These are phyloP conservation scores for Pseudogymnoascus sp. DNA, from an alignment of 2,329 filamentous ascomycete species.

Conservation along the genomic window DNA sequence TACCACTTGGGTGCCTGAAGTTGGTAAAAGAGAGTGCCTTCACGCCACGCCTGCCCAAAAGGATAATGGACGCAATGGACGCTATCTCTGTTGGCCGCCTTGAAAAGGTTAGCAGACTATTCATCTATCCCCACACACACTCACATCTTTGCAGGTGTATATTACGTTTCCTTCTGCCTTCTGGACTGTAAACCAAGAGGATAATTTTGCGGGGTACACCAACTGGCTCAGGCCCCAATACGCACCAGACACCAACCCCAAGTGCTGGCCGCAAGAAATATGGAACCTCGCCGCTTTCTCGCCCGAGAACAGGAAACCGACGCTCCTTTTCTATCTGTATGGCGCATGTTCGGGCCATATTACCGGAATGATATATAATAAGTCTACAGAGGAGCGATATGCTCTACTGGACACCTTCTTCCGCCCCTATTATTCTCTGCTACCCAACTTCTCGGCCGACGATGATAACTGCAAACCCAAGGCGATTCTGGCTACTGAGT, in stretches of 20 bases:
- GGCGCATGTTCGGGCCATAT: slow-evolving; percentile 35
- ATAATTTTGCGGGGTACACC: slow-evolving; percentile 39
- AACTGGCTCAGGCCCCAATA: slow-evolving; percentile 55
- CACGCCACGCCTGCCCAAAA: slow-evolving; percentile 34
- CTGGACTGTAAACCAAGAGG: slow-evolving; percentile 36
- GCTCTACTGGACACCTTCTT: slow-evolving; percentile 39
- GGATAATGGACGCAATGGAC: slow-evolving; percentile 38
- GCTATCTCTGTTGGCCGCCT: slow-evolving; percentile 39
- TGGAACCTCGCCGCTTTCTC: slow-evolving; percentile 51
- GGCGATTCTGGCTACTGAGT: slow-evolving; percentile 51
- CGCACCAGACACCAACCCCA: slow-evolving; percentile 38
- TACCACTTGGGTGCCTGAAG: slow-evolving; percentile 43
- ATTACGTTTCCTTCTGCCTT: slow-evolving; percentile 54
- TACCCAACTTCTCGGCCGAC: slow-evolving; percentile 45
- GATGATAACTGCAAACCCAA: slow-evolving; percentile 43
- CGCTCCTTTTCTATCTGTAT: slow-evolving; percentile 57
- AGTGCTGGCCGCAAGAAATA: slow-evolving; percentile 52
- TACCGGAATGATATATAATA: slow-evolving; percentile 14
- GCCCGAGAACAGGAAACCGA: slow-evolving; percentile 46
- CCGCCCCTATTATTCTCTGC: slow-evolving; percentile 53
- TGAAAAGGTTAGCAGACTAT: slow-evolving; percentile 38
- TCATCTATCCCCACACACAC: neutral
- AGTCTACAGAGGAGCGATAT: slow-evolving; percentile 21
- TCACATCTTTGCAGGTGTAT: slow-evolving; percentile 22
- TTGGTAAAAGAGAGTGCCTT: slow-evolving; percentile 33